A percentile compares a stretch with the other conserved stretches of the same genome.
These are phyloP conservation scores for Metarhizium brunneum DNA, from an alignment of 2,329 filamentous ascomycete species.

Conservation along the genomic window DNA sequence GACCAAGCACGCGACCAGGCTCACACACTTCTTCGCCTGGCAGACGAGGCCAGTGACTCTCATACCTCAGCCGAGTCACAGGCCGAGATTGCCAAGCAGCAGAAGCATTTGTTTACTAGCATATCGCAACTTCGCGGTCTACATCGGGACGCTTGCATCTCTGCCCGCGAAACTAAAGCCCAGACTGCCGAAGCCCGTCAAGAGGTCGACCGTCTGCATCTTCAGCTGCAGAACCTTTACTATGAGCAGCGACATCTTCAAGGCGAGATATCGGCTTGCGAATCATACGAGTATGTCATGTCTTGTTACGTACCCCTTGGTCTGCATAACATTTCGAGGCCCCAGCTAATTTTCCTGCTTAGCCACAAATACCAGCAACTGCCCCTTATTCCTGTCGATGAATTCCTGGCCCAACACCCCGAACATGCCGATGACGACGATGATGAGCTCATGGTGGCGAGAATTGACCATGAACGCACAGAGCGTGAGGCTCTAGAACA, in stretches of 20 bases:
- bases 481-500: conserved; percentile 81
- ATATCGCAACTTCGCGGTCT: conserved; percentile 73
- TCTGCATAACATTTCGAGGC: background rate
- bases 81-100: conserved; percentile 59
- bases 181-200: conserved; percentile 79
- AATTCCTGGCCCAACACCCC: conserved; percentile 70
- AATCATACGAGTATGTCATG: conserved; percentile 72
- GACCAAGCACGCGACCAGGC: conserved; percentile 64
- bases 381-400: conserved; percentile 72
- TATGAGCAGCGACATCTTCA: conserved; percentile 90
- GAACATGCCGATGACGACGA: conserved; percentile 65
- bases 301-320: background rate
- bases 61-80: conserved; percentile 38
- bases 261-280: conserved; percentile 83
- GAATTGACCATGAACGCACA: conserved; percentile 82
- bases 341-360: background rate
- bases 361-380: conserved; percentile 84
- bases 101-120: conserved; percentile 71
- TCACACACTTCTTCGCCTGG: conserved; percentile 49
- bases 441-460: conserved; percentile 75
- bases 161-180: conserved; percentile 76
- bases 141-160: conserved; percentile 72
- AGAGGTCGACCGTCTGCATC: conserved; percentile 83
- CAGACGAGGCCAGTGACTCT: conserved; percentile 34
- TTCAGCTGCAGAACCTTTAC: conserved; percentile 90